phyloP scores from a whole-genome alignment of 495 filamentous ascomycete species.

The Parachaetomium inaequale region DNA sequence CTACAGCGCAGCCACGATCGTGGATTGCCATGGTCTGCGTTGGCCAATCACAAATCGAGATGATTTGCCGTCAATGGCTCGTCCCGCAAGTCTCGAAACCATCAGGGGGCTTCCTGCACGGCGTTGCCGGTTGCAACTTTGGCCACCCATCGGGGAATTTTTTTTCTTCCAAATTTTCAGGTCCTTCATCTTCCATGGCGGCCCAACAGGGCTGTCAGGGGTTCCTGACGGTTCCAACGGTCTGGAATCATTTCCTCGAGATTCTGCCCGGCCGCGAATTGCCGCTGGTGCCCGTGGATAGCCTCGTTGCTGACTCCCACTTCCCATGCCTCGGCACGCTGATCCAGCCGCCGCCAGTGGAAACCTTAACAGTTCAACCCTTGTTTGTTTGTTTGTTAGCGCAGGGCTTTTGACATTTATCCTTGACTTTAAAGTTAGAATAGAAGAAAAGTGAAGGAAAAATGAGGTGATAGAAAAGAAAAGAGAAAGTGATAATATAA shows the following conservation, averaged over 20 bases:
- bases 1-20: not conserved
- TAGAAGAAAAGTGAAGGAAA: too few relatives aligned
- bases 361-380: slow-evolving; percentile 9
- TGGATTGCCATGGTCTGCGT: not conserved
- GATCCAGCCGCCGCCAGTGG: not conserved
- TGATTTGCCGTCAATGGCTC: not conserved
- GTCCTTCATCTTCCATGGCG: not conserved
- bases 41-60: not conserved
- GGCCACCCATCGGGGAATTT: slow-evolving; percentile 14
- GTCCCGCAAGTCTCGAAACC: slow-evolving; percentile 4
- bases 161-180: slow-evolving; percentile 11
- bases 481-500: too few relatives aligned
- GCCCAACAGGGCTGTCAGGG: slow-evolving; percentile 12
- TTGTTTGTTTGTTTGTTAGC: too few relatives aligned
- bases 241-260: not conserved
- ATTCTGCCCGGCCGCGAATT: slow-evolving; percentile 8
- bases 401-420: too few relatives aligned
- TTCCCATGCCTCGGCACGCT: slow-evolving; percentile 3
- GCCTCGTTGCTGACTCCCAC: slow-evolving; percentile 1
- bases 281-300: slow-evolving; percentile 15
- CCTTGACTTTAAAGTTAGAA: too few relatives aligned
- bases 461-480: too few relatives aligned
- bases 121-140: not conserved
- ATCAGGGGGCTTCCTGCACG: not conserved
- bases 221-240: not conserved